These are phyloP conservation scores for Hordeum pubiflorum DNA, from an alignment of 202 grass and related monocot species.

Conservation along the genomic window DNA sequence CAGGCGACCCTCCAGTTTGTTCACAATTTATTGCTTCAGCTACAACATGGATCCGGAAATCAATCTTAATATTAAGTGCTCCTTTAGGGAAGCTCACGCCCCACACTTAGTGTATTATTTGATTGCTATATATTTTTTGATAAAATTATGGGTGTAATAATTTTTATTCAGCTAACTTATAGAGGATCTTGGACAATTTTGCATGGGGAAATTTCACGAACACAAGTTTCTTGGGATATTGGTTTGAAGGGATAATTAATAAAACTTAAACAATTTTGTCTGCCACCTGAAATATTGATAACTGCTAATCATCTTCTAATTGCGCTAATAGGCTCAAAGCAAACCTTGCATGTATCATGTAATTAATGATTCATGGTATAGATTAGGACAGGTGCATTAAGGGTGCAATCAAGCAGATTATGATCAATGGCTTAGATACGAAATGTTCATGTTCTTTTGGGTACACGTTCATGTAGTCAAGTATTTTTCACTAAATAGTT, in stretches of 20 bases:
- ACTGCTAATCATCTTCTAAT: background rate
- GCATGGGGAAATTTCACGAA: background rate
- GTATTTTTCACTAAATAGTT: no score
- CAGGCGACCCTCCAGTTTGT: slow-evolving; percentile 87
- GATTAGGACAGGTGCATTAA: background rate
- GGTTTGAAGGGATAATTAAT: background rate
- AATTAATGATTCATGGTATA: background rate
- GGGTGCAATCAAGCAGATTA: no score
- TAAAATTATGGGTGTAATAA: background rate
- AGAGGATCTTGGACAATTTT: background rate
- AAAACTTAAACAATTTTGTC: background rate
- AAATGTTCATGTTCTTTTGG: no score
- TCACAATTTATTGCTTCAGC: background rate
- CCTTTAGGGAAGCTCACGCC: slow-evolving; percentile 24
- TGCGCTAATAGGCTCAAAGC: background rate
- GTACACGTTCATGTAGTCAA: no score
- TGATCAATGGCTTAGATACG: no score
- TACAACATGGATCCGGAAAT: no score
- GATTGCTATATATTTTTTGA: slow-evolving; percentile 15
- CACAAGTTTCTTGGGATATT: background rate
- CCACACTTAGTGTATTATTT: slow-evolving; percentile 17
- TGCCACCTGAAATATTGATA: background rate
- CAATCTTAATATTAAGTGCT: background rate
- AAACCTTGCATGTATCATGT: background rate
- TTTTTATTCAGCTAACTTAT: background rate